These are phyloP conservation scores for Bipolaris oryzae DNA, from an alignment of 2,329 filamentous ascomycete genomes.

Conservation along the genomic window DNA sequence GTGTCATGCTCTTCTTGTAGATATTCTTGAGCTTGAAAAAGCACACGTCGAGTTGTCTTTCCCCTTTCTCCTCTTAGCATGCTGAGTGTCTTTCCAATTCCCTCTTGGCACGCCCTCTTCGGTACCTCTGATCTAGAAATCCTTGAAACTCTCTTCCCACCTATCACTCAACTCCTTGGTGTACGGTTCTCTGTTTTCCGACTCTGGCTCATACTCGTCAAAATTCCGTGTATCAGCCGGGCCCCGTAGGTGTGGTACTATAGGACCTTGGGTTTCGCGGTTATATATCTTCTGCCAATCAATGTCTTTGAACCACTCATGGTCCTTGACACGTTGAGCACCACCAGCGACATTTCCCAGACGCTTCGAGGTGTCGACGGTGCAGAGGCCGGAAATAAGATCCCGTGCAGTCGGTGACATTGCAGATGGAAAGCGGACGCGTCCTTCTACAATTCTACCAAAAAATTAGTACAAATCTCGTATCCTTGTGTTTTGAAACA, in stretches of 20 bases:
- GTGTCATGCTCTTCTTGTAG: too few species aligned
- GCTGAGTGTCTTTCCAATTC: too few species aligned
- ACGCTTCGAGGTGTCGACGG: conserved; percentile 76
- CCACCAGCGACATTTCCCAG: conserved; percentile 80
- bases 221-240: conserved; percentile 81
- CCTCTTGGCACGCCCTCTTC: too few species aligned
- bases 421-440: conserved; percentile 72
- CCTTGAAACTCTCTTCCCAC: conserved; percentile 73
- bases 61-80: too few species aligned
- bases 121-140: conserved; percentile 62
- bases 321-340: conserved; percentile 72
- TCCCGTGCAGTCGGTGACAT: conserved; percentile 74
- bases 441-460: conserved; percentile 75
- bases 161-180: conserved; percentile 70
- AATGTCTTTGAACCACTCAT: conserved; percentile 75
- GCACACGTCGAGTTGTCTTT: too few species aligned
- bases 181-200: conserved; percentile 68
- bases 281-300: conserved; percentile 76
- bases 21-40: too few species aligned
- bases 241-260: conserved; percentile 74
- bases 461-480: neutral
- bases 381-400: conserved; percentile 77
- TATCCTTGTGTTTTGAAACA: conserved; percentile 4
- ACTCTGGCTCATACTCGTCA: conserved; percentile 80
- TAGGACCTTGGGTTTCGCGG: conserved; percentile 70